phyloP scores from a whole-genome alignment of 1,284 basidiomycete genomes.

The Grifola frondosa region DNA sequence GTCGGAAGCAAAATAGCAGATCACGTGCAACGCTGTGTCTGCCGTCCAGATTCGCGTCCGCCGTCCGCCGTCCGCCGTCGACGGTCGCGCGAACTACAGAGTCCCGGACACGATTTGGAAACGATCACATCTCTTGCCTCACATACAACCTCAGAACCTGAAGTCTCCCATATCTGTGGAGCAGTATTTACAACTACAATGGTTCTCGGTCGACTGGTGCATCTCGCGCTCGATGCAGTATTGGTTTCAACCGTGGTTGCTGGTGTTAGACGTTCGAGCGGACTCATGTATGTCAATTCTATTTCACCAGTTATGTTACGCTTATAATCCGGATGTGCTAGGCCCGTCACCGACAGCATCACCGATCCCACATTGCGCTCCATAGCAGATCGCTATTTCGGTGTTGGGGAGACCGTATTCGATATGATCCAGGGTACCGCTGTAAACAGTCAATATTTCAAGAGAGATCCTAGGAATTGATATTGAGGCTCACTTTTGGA shows the following conservation, averaged over 20 bases:
- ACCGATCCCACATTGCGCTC: conserved; percentile 75
- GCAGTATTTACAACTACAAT: conserved; percentile 1
- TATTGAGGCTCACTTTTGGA: background rate
- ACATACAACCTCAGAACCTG: no score
- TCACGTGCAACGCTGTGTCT: background rate
- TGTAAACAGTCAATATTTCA: conserved; percentile 83
- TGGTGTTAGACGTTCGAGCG: conserved; percentile 88
- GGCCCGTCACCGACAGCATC: conserved; percentile 68
- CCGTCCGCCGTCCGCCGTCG: no score
- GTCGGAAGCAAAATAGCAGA: background rate
- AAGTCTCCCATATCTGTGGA: no score
- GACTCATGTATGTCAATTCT: conserved; percentile 68
- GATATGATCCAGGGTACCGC: conserved; percentile 78
- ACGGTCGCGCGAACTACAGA: no score
- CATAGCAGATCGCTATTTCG: conserved; percentile 80
- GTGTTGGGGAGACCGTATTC: conserved; percentile 87
- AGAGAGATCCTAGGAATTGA: conserved; percentile 40
- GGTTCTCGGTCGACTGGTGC: conserved; percentile 73
- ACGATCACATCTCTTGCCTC: no score
- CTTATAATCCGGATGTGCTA: conserved; percentile 31
- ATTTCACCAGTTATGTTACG: background rate
- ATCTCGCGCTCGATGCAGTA: conserved; percentile 85
- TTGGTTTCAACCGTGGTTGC: conserved; percentile 88
- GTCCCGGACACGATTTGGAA: no score
- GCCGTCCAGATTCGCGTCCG: background rate